Percentiles rank a stretch among this genome's conserved stretches.
These are phyloP conservation scores for Aphanomyces stellatus DNA, from an alignment of 352 stramenopile species.

Conservation along the genomic window DNA sequence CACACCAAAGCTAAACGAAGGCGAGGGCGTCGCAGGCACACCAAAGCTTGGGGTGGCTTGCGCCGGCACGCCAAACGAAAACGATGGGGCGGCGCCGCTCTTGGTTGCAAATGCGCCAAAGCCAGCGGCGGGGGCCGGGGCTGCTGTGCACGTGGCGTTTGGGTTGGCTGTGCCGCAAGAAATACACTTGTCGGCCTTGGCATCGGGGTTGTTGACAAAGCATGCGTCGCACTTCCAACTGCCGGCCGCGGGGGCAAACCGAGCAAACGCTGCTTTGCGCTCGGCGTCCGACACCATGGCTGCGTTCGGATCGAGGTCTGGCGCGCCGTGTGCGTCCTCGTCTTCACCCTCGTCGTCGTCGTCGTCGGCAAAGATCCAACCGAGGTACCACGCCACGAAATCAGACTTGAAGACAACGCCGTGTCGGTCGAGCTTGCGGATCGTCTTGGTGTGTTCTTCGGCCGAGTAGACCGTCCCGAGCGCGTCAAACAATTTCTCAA, in stretches of 20 bases:
- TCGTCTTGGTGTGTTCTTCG: slow-evolving; percentile 22
- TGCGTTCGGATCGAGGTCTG: neutral
- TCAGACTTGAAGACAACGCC: slow-evolving; percentile 20
- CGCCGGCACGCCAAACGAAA: neutral
- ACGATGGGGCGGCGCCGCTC: neutral
- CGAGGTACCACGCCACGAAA: slow-evolving; percentile 27
- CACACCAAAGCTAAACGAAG: slow-evolving; percentile 23
- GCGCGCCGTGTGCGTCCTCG: neutral
- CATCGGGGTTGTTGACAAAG: slow-evolving; percentile 33
- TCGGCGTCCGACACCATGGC: neutral
- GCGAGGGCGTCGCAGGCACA: neutral
- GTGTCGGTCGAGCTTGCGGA: slow-evolving; percentile 14
- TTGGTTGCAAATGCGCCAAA: neutral
- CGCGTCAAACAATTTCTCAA: slow-evolving; percentile 22
- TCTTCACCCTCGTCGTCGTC: slow-evolving; percentile 21
- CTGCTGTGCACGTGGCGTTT: slow-evolving; percentile 23
- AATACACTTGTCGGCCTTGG: slow-evolving; percentile 23
- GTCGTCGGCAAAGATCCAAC: slow-evolving; percentile 29
- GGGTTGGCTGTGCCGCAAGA: slow-evolving; percentile 32
- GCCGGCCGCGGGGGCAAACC: slow-evolving; percentile 26
- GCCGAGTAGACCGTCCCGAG: slow-evolving; percentile 24
- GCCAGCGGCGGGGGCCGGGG: slow-evolving; percentile 3
- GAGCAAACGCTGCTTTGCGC: neutral
- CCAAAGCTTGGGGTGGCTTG: slow-evolving; percentile 35
- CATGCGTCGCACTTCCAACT: slow-evolving; percentile 51